phyloP scores from a whole-genome alignment of 2,329 filamentous ascomycete genomes.

The Westerdykella ornata region DNA sequence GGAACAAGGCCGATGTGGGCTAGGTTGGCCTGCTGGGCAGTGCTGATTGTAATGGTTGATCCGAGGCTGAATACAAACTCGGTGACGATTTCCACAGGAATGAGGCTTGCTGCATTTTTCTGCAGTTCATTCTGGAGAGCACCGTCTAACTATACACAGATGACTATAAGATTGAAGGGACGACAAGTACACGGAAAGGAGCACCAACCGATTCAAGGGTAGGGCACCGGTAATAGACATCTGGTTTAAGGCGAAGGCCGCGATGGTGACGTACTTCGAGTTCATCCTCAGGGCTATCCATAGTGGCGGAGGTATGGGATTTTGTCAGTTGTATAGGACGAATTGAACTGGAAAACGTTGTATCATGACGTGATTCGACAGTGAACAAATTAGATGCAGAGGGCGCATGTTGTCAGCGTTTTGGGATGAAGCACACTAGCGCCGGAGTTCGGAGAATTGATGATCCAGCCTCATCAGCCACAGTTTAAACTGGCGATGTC shows the following conservation, averaged over 20 bases:
- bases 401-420: no score
- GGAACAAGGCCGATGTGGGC: constrained; percentile 21
- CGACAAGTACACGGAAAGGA: background rate
- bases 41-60: constrained; percentile 28
- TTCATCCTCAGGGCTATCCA: constrained; percentile 29
- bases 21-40: constrained; percentile 22
- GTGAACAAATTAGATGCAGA: no score
- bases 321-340: no score
- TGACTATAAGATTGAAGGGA: background rate
- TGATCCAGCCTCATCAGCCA: no score
- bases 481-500: no score
- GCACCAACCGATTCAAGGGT: constrained; percentile 11
- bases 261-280: constrained; percentile 28
- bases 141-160: constrained; percentile 13
- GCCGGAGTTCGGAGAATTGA: no score
- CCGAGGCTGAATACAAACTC: constrained; percentile 26
- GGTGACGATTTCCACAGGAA: constrained; percentile 27
- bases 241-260: constrained; percentile 14
- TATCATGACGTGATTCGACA: no score
- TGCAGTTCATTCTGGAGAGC: constrained; percentile 26
- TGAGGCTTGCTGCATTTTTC: constrained; percentile 23
- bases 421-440: no score
- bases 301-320: constrained; percentile 2
- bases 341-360: no score
- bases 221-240: constrained; percentile 31